Percentiles rank a stretch among this genome's conserved stretches.
Evolutionary conservation across 257 asterid genomes (phyloP).

Genomic region (Catharanthus roseus): DNA sequence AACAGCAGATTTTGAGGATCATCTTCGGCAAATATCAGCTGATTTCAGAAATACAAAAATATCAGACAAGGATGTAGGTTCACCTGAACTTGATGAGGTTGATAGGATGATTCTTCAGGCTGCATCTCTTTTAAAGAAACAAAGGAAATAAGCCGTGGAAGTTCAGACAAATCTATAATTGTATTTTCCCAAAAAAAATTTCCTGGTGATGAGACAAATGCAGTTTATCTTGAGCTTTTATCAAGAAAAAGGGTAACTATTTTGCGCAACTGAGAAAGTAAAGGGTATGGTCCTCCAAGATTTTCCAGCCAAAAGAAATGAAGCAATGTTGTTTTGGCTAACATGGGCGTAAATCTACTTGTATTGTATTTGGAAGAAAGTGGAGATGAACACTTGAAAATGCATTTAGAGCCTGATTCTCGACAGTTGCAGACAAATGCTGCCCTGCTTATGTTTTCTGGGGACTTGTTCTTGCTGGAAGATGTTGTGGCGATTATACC

Average conservation of each 20-base stretch:
- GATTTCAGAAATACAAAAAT: constrained; percentile 50
- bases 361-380: background rate
- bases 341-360: background rate
- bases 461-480: no score
- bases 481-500: background rate
- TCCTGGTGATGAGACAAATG: background rate
- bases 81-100: constrained; percentile 69
- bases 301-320: background rate
- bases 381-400: background rate
- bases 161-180: background rate
- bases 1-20: constrained; percentile 57
- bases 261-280: background rate
- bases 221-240: background rate
- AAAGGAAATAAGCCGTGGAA: constrained; percentile 28
- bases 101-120: constrained; percentile 73
- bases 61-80: constrained; percentile 28
- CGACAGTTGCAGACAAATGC: no score
- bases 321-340: background rate
- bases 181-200: background rate
- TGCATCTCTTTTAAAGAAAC: constrained; percentile 81
- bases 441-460: no score
- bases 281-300: background rate
- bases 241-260: background rate
- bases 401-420: background rate
- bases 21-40: constrained; percentile 59